Base-by-base conservation (phyloP, 768 basidiomycete genomes). In the Tulasnella sp. region DNA sequence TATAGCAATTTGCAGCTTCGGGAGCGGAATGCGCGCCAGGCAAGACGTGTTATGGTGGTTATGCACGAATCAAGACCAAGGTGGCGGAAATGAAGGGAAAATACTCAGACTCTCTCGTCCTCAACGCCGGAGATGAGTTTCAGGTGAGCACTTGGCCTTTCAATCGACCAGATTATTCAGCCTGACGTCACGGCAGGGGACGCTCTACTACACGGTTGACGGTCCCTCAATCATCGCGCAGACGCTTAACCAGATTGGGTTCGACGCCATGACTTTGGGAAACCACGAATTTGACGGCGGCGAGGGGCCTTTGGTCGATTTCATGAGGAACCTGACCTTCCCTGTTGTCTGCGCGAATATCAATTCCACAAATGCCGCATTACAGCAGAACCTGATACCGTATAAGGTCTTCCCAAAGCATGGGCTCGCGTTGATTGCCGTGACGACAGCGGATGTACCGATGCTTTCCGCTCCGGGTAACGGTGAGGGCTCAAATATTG, bases 281-380 rank as follows among this genome's bases (percentile, higher is more conserved):
- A 76, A 77, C n/a, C 75, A 76, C 63, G 75, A 76, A 61, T 76
- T 76, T 52, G 76, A 76, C 64, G 69, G 71, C 12, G 75, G 76
- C 11, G 71, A 74, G 51, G 70, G 70, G 42, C 67, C 71, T 8
- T 67, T 75, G 3, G 72, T 70, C 17, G 64, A 65, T 27, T 74
- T 73, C 65, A 63, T 66, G 31, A 60, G 63, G 53, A 75, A 74
- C 53, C 71, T 78, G 60, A 75, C 70, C 3, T 72, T 75, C 66
- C 75, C 76, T 2, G 66, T 73, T 63, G 70, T 78, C 60, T 76
- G 74, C 29, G 72, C 75, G 58, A 78, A 77, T 68, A 65, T 77
- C 60, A 65, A 73, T 34, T 73, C 73, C 38, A 67, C 66, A 58
- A 66, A 77, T 63, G 54, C 46, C 1, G 31, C 30, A 2, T 57